Conservation (phyloP, 1,284 basidiomycete species). For the Boletus smithii region DNA sequence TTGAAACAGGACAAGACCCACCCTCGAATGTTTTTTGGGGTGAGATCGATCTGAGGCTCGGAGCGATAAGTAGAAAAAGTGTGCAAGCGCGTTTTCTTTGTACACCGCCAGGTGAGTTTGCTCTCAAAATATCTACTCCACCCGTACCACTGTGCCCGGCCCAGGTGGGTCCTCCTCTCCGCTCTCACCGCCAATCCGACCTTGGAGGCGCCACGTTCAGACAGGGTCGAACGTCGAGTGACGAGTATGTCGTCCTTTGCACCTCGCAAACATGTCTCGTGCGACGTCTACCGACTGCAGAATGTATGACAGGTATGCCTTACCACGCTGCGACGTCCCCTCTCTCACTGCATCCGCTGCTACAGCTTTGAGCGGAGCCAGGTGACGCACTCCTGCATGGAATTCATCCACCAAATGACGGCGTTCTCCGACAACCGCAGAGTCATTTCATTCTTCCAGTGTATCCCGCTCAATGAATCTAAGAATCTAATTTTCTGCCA, state of each 20-base stretch:
- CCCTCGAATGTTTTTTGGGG: slow-evolving; percentile 22
- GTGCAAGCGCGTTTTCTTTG: not conserved
- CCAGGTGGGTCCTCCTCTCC: not conserved
- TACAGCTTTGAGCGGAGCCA: slow-evolving; percentile 8
- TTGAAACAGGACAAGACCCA: no score
- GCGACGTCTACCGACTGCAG: slow-evolving; percentile 53
- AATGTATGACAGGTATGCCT: slow-evolving; percentile 32
- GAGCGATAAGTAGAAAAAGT: slow-evolving; percentile 15
- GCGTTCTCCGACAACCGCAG: slow-evolving; percentile 25
- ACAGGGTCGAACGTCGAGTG: slow-evolving; percentile 46
- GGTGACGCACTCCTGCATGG: slow-evolving; percentile 19
- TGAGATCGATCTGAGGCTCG: slow-evolving; percentile 25
- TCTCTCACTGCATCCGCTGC: slow-evolving; percentile 9
- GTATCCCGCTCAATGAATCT: slow-evolving; percentile 27
- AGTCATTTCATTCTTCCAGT: slow-evolving; percentile 29
- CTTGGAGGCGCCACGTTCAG: slow-evolving; percentile 1
- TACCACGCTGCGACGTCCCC: slow-evolving; percentile 12
- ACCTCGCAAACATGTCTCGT: slow-evolving; percentile 54
- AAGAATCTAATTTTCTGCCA: slow-evolving; percentile 32
- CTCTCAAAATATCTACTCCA: no score
- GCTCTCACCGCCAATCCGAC: not conserved
- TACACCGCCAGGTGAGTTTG: not conserved
- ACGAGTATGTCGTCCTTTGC: no score
- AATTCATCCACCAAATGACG: slow-evolving; percentile 25
- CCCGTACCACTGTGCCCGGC: no score